Base-by-base conservation (phyloP, 257 asterid species). In the Scutellaria galericulata region DNA sequence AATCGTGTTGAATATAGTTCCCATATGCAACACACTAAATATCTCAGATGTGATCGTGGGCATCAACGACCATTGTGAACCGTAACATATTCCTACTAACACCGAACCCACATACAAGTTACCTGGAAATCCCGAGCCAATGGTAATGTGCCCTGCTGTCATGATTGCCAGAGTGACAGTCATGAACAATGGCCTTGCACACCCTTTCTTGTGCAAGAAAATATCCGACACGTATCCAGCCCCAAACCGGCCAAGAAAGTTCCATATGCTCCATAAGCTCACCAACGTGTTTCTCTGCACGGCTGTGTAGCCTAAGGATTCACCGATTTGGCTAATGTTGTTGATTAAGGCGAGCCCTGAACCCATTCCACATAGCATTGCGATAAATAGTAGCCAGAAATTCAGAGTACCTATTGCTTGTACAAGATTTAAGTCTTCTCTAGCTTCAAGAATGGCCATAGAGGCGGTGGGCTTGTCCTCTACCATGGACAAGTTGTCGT, bases 271-370 rank as follows among this genome's bases (percentile, higher is more conserved):
- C 97, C 98, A 94, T 22, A 94, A 72, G 0, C 98, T 89, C 24
- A 94, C 97, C 60, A 94, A 65, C 37, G 98, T 84, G 81, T 90
- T 91, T 58, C 91, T 86, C 69, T 87, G 89, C 22, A 64, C 57
- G 12, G 80, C n/a, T 0, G 93, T 81, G 81, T 91, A 94, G 15
- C 90, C 88, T 5, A 94, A 83, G 44, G 99, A 94, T 60, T 91
- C 97, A n/a, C 97, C 99, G n/a, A 94, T 88, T 72, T 94, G 99
- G 92, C 97, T 91, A 39, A 94, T 86, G 78, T 94, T 94, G 85
- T 94, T 90, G 54, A 94, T 83, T 6, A 95, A 87, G 15, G 99
- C 97, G 20, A 94, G 77, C 11, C 99, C 99, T 0, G 99, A 89
- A 5, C 99, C 99, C 98, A 94, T 91, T 1, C 99, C 98, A 62